Evolutionary conservation across 257 asterid species (phyloP).

Genomic region (Cynanchum wilfordii): DNA sequence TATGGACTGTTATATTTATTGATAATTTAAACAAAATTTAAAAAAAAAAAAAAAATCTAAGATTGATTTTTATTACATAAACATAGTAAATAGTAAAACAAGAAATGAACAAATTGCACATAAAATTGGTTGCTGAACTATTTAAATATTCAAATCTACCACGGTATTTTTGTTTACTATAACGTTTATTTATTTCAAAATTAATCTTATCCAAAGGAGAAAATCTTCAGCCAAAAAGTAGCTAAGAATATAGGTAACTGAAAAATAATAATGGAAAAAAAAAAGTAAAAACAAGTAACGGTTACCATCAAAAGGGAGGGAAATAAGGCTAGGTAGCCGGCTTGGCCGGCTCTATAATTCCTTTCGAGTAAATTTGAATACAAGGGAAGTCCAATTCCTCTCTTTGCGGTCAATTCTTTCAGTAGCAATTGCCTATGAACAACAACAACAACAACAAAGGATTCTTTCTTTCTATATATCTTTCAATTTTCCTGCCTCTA

Average conservation of each 20-base stretch:
- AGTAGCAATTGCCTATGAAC: conserved; percentile 21
- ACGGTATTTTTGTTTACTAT: too few species aligned
- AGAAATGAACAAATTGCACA: too few species aligned
- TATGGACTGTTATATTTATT: too few species aligned
- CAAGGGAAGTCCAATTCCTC: conserved; percentile 35
- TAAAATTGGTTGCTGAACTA: too few species aligned
- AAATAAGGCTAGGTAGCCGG: conserved; percentile 16
- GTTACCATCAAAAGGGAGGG: conserved; percentile 14
- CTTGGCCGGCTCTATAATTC: conserved; percentile 37
- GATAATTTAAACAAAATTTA: too few species aligned
- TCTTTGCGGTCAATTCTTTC: conserved; percentile 70
- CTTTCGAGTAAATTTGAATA: conserved; percentile 62
- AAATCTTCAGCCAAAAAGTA: too few species aligned
- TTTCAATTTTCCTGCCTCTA: not conserved
- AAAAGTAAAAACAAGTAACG: not conserved
- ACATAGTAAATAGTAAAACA: too few species aligned
- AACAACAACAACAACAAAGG: not conserved
- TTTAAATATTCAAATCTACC: too few species aligned
- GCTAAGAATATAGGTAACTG: not conserved
- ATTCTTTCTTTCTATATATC: conserved; percentile 14
- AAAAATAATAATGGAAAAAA: not conserved
- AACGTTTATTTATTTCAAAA: too few species aligned
- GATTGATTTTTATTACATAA: too few species aligned
- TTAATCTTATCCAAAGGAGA: too few species aligned
- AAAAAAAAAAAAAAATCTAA: too few species aligned